Evolutionary conservation across 192 early-diverging fungal species (phyloP).

Genomic region (Piromyces sp.): DNA sequence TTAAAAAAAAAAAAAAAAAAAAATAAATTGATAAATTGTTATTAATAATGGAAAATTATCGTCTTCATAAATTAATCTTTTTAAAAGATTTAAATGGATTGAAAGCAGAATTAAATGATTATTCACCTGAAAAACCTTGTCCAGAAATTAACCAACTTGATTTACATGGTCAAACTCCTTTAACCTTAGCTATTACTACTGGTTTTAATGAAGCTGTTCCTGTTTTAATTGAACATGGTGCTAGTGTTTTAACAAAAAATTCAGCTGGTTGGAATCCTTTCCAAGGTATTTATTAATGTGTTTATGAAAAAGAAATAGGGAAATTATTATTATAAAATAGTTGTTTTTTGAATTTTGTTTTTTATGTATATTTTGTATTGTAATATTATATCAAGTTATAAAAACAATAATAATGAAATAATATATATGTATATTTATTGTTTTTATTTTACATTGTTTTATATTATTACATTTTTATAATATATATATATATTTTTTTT

Average conservation of each 20-base stretch:
- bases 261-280: slow-evolving; percentile 23
- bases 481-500: too few relatives aligned
- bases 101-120: not conserved
- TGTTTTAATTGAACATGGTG: slow-evolving; percentile 14
- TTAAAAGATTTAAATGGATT: not conserved
- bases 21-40: not conserved
- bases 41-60: not conserved
- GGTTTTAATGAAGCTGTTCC: slow-evolving; percentile 10
- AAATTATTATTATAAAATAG: too few relatives aligned
- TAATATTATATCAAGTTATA: too few relatives aligned
- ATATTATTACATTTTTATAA: too few relatives aligned
- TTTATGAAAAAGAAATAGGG: too few relatives aligned
- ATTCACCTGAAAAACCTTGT: not conserved
- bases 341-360: too few relatives aligned
- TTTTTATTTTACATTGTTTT: too few relatives aligned
- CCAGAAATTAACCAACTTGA: slow-evolving; percentile 1
- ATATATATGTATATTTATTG: too few relatives aligned
- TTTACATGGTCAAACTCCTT: slow-evolving; percentile 23
- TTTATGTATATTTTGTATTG: too few relatives aligned
- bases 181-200: slow-evolving; percentile 24
- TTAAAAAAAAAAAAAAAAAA: not conserved
- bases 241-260: slow-evolving; percentile 15
- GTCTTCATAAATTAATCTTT: not conserved
- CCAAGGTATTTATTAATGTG: too few relatives aligned
- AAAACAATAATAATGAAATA: too few relatives aligned